phyloP scores from a whole-genome alignment of 805 yeast genomes.

The Lipomyces starkeyi region DNA sequence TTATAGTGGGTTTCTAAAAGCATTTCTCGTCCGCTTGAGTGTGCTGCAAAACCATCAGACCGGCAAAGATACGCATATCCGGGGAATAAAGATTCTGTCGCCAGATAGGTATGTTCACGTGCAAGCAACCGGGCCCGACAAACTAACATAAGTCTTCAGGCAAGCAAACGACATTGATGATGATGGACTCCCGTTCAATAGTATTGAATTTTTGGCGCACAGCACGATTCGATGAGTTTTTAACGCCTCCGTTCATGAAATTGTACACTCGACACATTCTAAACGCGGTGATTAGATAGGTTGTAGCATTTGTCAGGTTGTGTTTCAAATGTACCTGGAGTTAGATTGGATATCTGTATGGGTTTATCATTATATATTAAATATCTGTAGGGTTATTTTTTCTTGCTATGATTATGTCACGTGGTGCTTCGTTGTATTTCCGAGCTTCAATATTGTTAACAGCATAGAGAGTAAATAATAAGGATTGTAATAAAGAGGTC shows the following conservation, averaged over 20 bases:
- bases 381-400: too few relatives aligned
- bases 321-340: background rate
- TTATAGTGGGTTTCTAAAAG: slow-evolving; percentile 58
- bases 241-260: background rate
- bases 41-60: slow-evolving; percentile 84
- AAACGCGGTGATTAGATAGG: background rate
- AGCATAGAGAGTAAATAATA: background rate
- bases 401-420: background rate
- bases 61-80: slow-evolving; percentile 92
- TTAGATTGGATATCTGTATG: background rate
- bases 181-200: slow-evolving; percentile 42
- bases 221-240: slow-evolving; percentile 36
- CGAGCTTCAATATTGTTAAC: background rate
- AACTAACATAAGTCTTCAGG: background rate
- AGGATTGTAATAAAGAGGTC: background rate
- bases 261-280: background rate
- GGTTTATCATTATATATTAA: background rate
- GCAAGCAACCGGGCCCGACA: slow-evolving; percentile 26
- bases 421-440: background rate
- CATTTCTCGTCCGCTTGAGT: slow-evolving; percentile 67
- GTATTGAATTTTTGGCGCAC: slow-evolving; percentile 43
- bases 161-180: slow-evolving; percentile 27
- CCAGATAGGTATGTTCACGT: slow-evolving; percentile 46
- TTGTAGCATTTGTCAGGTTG: background rate
- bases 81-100: slow-evolving; percentile 71